phyloP scores from a whole-genome alignment of 257 asterid species.

The Solanum paucissectum region DNA sequence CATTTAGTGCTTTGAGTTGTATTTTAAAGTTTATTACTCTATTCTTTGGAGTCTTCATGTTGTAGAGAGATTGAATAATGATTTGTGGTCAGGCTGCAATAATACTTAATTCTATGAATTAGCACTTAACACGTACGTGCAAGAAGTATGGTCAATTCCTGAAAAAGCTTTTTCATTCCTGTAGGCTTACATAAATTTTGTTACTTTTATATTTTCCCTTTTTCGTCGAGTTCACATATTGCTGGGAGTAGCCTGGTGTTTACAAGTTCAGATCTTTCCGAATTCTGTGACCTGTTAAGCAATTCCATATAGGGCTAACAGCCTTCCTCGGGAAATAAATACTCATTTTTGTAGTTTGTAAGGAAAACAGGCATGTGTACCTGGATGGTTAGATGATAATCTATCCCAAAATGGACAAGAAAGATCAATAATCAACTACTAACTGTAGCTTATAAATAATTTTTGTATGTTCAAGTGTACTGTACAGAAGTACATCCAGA shows the following conservation, averaged over 20 bases:
- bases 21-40: background rate
- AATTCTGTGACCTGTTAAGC: background rate
- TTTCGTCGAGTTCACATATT: background rate
- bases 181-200: background rate
- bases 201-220: background rate
- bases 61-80: background rate
- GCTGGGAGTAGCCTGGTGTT: background rate
- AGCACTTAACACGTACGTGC: background rate
- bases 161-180: background rate
- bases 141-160: background rate
- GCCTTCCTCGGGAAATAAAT: background rate
- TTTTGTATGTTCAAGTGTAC: background rate
- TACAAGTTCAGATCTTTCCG: background rate
- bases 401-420: background rate
- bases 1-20: background rate
- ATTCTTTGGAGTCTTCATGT: background rate
- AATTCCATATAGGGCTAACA: background rate
- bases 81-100: background rate
- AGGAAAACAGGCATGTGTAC: background rate
- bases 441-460: background rate
- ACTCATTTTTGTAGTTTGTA: background rate
- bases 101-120: background rate
- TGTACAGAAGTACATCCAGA: background rate
- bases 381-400: background rate
- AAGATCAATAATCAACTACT: background rate